Percentiles rank a stretch among this genome's conserved stretches.
phyloP scores from a whole-genome alignment of 2,329 filamentous ascomycete species.

The Apiospora arundinis region DNA sequence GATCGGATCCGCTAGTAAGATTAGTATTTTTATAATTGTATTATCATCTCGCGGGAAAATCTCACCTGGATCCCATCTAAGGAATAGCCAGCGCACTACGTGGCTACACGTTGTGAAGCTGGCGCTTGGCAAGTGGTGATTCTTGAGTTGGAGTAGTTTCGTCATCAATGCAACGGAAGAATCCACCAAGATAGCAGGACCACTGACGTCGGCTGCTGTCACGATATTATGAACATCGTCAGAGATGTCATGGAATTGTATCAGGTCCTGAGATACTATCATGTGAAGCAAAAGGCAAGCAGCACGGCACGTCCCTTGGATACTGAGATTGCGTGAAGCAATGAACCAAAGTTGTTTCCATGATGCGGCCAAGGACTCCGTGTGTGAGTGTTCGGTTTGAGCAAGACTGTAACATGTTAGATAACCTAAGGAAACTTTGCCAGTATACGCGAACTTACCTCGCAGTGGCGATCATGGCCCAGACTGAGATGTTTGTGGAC shows the following conservation, averaged over 20 bases:
- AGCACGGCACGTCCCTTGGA: constrained; percentile 74
- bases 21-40: constrained; percentile 27
- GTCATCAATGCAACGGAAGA: constrained; percentile 77
- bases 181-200: constrained; percentile 80
- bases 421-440: too few relatives aligned
- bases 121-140: constrained; percentile 71
- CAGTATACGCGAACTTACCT: constrained; percentile 59
- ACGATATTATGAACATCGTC: constrained; percentile 77
- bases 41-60: constrained; percentile 22
- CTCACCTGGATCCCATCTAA: constrained; percentile 82
- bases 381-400: constrained; percentile 45
- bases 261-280: constrained; percentile 69
- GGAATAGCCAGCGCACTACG: constrained; percentile 81
- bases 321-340: constrained; percentile 72
- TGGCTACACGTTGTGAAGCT: constrained; percentile 72
- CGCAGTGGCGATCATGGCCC: constrained; percentile 84
- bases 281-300: constrained; percentile 76
- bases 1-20: constrained; percentile 63
- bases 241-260: constrained; percentile 70
- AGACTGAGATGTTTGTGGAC: constrained; percentile 69
- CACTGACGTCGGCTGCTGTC: constrained; percentile 79
- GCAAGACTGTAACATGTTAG: constrained; percentile 48
- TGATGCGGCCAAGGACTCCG: constrained; percentile 47
- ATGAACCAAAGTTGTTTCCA: constrained; percentile 83
- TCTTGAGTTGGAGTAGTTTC: constrained; percentile 69